phyloP scores from a whole-genome alignment of 352 stramenopile genomes.

The Poterioochromonas sp. region DNA sequence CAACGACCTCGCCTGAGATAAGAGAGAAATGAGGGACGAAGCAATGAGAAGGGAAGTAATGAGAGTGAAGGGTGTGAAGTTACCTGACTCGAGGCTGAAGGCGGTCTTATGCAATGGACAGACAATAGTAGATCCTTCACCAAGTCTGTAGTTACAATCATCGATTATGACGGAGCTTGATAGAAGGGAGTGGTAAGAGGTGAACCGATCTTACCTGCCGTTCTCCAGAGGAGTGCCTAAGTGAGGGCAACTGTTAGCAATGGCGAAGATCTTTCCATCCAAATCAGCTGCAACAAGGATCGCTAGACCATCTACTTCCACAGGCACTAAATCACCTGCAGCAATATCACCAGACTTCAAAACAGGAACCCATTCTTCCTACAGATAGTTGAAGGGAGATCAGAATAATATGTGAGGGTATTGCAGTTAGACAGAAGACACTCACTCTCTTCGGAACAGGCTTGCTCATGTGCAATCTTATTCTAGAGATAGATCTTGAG shows the following conservation, averaged over 20 bases:
- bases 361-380: slow-evolving; percentile 48
- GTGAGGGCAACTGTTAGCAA: slow-evolving; percentile 48
- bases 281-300: slow-evolving; percentile 46
- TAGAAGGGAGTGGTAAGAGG: no score
- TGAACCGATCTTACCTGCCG: slow-evolving; percentile 23
- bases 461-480: not conserved
- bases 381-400: not conserved
- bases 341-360: slow-evolving; percentile 47
- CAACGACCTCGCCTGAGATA: slow-evolving; percentile 39
- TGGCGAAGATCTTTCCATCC: slow-evolving; percentile 45
- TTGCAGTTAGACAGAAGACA: not conserved
- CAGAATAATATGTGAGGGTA: not conserved
- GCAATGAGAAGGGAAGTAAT: not conserved
- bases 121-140: slow-evolving; percentile 44
- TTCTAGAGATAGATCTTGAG: not conserved
- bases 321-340: slow-evolving; percentile 44
- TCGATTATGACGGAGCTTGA: no score
- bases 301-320: slow-evolving; percentile 44
- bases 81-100: slow-evolving; percentile 44
- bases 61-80: not conserved
- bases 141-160: slow-evolving; percentile 37
- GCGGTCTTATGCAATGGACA: slow-evolving; percentile 48
- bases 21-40: not conserved
- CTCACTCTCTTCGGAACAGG: not conserved
- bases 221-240: slow-evolving; percentile 47